These are phyloP conservation scores for Mortierella hygrophila DNA, from an alignment of 192 early-diverging fungal species.

Conservation along the genomic window DNA sequence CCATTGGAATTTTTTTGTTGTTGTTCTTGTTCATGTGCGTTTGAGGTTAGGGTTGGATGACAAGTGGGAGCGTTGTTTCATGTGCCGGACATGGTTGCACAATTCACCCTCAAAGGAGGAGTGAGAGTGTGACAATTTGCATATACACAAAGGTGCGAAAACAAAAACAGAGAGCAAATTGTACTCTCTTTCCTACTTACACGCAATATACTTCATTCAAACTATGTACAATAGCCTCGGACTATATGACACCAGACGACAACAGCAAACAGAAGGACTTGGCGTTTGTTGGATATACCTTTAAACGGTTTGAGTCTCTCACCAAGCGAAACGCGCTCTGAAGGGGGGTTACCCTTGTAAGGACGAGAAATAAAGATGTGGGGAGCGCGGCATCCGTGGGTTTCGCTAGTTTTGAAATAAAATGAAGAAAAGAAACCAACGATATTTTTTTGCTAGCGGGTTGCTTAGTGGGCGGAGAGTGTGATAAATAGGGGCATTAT, in stretches of 20 bases:
- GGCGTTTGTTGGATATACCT: slow-evolving; percentile 99
- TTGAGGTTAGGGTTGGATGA: neutral
- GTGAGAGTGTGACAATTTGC: neutral
- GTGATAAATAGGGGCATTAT: no score
- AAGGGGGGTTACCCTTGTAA: neutral
- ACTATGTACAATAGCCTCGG: neutral
- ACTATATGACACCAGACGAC: slow-evolving; percentile 32
- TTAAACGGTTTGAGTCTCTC: slow-evolving; percentile 91
- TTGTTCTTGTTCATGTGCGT: neutral
- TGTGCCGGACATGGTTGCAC: neutral
- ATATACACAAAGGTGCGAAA: neutral
- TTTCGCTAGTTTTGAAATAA: neutral
- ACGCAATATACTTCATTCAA: neutral
- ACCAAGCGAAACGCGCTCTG: slow-evolving; percentile 72
- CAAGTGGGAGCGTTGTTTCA: neutral
- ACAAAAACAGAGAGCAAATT: neutral
- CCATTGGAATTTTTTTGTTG: neutral
- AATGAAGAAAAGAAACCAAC: neutral
- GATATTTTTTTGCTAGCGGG: no score
- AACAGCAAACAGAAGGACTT: slow-evolving; percentile 86
- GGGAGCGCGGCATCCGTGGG: no score
- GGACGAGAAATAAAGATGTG: no score
- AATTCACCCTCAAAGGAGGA: neutral
- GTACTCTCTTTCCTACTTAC: neutral
- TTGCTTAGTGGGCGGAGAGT: no score